Percentiles rank a stretch among this genome's conserved stretches.
Conservation (phyloP, 371 early-diverging fungal genomes). For the Lichtheimia hyalospora region DNA sequence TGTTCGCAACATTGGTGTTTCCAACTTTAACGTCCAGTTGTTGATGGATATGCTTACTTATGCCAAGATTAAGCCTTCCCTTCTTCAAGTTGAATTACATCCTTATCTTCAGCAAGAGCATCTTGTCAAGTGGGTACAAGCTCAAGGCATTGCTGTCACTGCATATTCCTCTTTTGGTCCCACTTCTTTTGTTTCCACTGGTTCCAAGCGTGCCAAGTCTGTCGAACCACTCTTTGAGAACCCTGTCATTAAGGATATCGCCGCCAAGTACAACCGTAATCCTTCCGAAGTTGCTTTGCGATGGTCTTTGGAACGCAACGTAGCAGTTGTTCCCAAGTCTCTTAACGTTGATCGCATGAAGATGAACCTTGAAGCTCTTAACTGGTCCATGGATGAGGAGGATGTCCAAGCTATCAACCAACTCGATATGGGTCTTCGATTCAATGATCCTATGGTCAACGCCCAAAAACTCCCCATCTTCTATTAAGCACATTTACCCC, state of each 20-base stretch:
- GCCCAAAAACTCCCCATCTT: conserved; percentile 25
- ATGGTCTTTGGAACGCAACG: conserved; percentile 57
- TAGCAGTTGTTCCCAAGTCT: conserved; percentile 72
- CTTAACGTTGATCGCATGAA: conserved; percentile 50
- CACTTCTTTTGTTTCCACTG: conserved; percentile 50
- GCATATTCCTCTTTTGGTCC: conserved; percentile 67
- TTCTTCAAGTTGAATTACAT: conserved; percentile 67
- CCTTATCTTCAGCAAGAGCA: conserved; percentile 65
- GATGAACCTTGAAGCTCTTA: conserved; percentile 31
- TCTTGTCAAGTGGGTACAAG: conserved; percentile 36
- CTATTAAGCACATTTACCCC: conserved; percentile 10
- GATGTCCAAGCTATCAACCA: conserved; percentile 31
- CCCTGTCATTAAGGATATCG: conserved; percentile 40
- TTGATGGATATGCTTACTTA: conserved; percentile 51
- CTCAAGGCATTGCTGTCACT: conserved; percentile 46
- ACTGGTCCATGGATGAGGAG: conserved; percentile 29
- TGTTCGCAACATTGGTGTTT: conserved; percentile 50
- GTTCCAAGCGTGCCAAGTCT: conserved; percentile 24
- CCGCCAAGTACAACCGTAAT: conserved; percentile 33
- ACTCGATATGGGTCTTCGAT: conserved; percentile 28
- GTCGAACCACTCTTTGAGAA: conserved; percentile 33
- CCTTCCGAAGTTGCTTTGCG: conserved; percentile 55
- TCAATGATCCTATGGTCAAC: conserved; percentile 23
- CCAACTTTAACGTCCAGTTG: conserved; percentile 49
- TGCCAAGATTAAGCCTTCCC: conserved; percentile 47